Evolutionary conservation across 441 rosid species (phyloP), one percentile per base, ranked within the genome.

Genomic region (Euphorbia schlechtendalii): DNA sequence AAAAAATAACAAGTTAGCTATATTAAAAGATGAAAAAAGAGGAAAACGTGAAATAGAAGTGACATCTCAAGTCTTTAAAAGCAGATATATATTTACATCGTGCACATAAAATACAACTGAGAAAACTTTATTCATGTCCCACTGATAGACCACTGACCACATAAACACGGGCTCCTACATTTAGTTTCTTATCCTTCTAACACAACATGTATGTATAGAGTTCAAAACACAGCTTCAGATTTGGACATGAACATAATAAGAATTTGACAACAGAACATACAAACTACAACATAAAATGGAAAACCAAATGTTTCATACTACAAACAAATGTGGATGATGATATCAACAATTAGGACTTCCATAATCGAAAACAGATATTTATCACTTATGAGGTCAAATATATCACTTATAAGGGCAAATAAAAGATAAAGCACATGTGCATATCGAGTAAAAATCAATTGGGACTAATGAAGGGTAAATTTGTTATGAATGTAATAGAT

Each of bases 1-100:
- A 48, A 63, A 32, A 52, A 60, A 62, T 56, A 8, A 21, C 48
- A 49, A 25, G 40, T 61, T 63, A 51, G 25, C 52, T 20, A 69
- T 49, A 25, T 46, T 8, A 48, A n/a, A 48, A n/a, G n/a, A 48
- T 48, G 21, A 18, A 15, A 30, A 40, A 32, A 22, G 21, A 20
- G 30, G 14, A 54, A n/a, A 18, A 41, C 2, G 49, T 17, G 27
- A 64, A 66, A 63, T 38, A 43, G 46, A 21, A 52, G 43, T 8
- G 17, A 18, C 53, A 5, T 38, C 1, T 4, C 8, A 38, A n/a
- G 48, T 5, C 14, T 25, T 18, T 49, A 18, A 28, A 30, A 55
- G 7, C 17, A 25, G 18, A 13, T 17, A 17, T 14, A 25, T 55
- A 55, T 30, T 30, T 27, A 18, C n/a, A 60, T 21, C 52, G 24